Evolutionary conservation across 2,329 filamentous ascomycete species (phyloP).

Genomic region (Colletotrichum sidae): DNA sequence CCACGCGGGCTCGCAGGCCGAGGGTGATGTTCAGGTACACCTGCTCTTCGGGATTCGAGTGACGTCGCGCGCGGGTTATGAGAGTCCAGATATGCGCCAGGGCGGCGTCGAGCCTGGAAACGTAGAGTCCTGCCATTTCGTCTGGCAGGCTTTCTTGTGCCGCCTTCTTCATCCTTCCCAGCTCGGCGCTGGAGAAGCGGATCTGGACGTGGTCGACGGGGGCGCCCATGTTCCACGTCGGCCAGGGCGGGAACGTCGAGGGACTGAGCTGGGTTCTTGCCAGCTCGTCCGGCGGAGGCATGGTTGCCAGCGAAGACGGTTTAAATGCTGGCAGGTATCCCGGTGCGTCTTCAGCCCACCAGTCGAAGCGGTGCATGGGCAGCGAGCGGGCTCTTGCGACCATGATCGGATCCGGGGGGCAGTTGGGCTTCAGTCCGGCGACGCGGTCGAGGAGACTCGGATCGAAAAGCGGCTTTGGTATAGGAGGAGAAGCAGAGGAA

Average conservation of each 20-base stretch:
- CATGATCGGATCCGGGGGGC: constrained; percentile 41
- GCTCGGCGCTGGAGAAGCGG: constrained; percentile 50
- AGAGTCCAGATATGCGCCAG: constrained; percentile 59
- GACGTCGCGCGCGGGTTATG: constrained; percentile 54
- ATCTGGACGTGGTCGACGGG: constrained; percentile 49
- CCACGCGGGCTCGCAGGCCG: constrained; percentile 52
- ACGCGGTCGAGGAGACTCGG: constrained; percentile 53
- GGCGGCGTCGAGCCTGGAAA: constrained; percentile 58
- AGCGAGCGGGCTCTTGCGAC: constrained; percentile 48
- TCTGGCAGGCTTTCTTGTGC: constrained; percentile 30
- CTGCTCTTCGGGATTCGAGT: constrained; percentile 40
- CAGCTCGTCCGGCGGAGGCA: constrained; percentile 29
- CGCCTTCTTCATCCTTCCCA: constrained; percentile 48
- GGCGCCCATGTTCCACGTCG: constrained; percentile 52
- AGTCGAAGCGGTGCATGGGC: constrained; percentile 60
- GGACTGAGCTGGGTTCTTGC: constrained; percentile 39
- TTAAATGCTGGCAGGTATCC: constrained; percentile 45
- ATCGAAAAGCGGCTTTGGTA: constrained; percentile 49
- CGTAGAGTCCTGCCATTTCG: constrained; percentile 20
- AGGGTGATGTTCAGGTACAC: constrained; percentile 56
- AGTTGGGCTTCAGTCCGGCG: constrained; percentile 41
- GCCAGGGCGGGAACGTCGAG: constrained; percentile 52
- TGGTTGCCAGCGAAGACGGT: constrained; percentile 42
- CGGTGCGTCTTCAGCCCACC: constrained; percentile 52
- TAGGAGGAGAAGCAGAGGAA: accelerated